Base-by-base conservation (phyloP, 1,284 basidiomycete genomes). In the Tylopilus sp. region DNA sequence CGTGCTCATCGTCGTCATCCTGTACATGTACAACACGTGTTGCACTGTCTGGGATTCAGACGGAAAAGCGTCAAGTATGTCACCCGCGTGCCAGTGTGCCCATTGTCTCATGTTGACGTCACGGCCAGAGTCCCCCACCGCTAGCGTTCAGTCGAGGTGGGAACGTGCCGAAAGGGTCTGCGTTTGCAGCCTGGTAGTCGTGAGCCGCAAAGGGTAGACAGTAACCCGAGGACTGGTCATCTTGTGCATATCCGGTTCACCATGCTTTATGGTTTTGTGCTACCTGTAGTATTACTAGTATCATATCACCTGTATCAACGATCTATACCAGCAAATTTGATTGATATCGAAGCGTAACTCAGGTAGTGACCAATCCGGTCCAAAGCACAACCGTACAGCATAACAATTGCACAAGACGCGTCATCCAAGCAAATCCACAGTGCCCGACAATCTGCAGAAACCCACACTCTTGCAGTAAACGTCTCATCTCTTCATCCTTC, bases 401-500 rank as follows among this genome's bases (percentile, higher is more conserved):
- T 53, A 33, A 65, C 36, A 54, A 56, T 29, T 47, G 47, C 47
- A 66, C 53, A 60, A 53, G 54, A 26, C 22, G 33, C 9, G 36
- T 13, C 53, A 39, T 24, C 36, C 29, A 29, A 29, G 29, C 29
- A 29, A 29, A 29, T 29, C 29, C 64, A 44, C 41, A 38, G 9
- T 53, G 54, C 2, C 49, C 57, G 24, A n/a, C 47, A 58, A 49
- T 73, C 77, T 82, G 91, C 72, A 96, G 82, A 83, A 96, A 96
- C 55, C 95, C 95, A 71, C 92, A 95, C 79, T 96, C 95, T 78
- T 95, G 94, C 60, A 96, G 81, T 69, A 96, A 81, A 60, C 95
- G 84, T 22, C 95, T 94, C 89, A 97, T 96, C 85, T 95, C 95
- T 81, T 96, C 94, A 71, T 96, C 95, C 73, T 98, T 96, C 61